phyloP scores from a whole-genome alignment of 75 land plant genomes.

The Cunninghamia lanceolata region DNA sequence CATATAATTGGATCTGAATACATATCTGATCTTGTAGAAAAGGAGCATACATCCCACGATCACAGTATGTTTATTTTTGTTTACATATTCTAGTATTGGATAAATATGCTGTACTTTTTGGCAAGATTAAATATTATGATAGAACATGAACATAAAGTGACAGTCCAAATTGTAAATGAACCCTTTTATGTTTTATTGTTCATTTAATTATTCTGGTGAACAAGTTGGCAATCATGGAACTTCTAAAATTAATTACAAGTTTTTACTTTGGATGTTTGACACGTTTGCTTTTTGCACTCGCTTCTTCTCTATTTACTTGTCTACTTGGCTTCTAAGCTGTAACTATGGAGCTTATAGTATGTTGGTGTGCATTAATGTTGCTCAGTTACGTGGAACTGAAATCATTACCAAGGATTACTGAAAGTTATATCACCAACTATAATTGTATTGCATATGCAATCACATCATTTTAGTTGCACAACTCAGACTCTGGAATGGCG shows the following conservation, averaged over 20 bases:
- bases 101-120: neutral
- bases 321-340: neutral
- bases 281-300: neutral
- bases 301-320: neutral
- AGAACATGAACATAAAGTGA: neutral
- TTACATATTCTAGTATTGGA: neutral
- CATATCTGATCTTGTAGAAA: slow-evolving; percentile 91
- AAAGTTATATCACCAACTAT: neutral
- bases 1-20: slow-evolving; percentile 89
- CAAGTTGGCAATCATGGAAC: neutral
- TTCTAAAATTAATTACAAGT: neutral
- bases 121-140: neutral
- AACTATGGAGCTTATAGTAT: neutral
- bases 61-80: slow-evolving; percentile 32
- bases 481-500: neutral
- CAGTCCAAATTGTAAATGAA: neutral
- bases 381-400: neutral
- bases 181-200: neutral
- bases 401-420: neutral
- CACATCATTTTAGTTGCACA: neutral
- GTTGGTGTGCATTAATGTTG: neutral
- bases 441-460: neutral
- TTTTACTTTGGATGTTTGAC: neutral
- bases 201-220: neutral
- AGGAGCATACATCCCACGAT: slow-evolving; percentile 56